Conservation (phyloP, 2,329 filamentous ascomycete species). For the Conoideocrella luteorostrata region DNA sequence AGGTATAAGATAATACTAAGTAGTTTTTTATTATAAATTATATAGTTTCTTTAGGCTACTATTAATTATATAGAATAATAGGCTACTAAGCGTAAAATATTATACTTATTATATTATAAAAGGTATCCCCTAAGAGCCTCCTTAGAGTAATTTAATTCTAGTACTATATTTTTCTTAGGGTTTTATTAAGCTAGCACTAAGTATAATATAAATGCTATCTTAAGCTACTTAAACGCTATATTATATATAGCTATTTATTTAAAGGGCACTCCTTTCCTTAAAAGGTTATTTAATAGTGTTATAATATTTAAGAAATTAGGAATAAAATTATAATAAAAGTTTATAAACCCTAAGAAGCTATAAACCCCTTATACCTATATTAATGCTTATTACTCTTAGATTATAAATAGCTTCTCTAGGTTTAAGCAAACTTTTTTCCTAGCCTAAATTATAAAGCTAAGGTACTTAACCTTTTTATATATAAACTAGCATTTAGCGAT, state of each 20-base stretch:
- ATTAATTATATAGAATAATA: conserved; percentile 5
- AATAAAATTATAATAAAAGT: conserved; percentile 13
- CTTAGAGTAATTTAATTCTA: conserved; percentile 2
- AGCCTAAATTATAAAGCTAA: conserved; percentile 7
- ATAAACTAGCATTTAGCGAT: too few relatives aligned
- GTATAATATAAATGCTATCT: not conserved
- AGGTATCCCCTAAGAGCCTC: not conserved
- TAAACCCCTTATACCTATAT: conserved; percentile 3
- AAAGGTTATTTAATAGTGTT: conserved; percentile 1
- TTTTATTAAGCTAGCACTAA: not conserved
- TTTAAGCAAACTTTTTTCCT: not conserved
- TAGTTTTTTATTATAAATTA: conserved; percentile 10
- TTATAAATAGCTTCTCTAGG: not conserved
- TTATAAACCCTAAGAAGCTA: conserved; percentile 9
- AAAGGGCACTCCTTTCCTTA: conserved; percentile 1
- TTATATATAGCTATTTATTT: not conserved
- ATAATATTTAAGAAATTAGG: conserved; percentile 5
- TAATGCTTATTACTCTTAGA: conserved; percentile 3
- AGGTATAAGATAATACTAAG: conserved; percentile 9
- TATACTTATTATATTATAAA: conserved; percentile 5
- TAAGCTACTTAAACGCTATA: not conserved
- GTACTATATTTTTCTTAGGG: not conserved
- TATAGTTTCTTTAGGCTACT: conserved; percentile 10
- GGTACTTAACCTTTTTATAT: conserved; percentile 5
- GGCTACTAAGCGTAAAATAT: conserved; percentile 5